Evolutionary conservation across 2,329 filamentous ascomycete genomes (phyloP).

Genomic region (Sarocladium kiliense): DNA sequence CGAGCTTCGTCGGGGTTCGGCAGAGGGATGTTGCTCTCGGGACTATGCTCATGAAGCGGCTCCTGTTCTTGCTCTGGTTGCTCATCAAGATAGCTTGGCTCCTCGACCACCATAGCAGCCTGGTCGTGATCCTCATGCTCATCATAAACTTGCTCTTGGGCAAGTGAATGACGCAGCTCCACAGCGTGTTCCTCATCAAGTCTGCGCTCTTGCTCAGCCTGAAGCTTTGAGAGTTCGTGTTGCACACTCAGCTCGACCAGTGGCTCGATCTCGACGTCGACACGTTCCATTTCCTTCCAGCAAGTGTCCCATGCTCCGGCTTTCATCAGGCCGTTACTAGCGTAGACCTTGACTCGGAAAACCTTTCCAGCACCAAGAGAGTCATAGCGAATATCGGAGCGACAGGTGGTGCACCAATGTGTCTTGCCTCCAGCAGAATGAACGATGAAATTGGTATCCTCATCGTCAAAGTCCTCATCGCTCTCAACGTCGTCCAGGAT

Average conservation of each 20-base stretch:
- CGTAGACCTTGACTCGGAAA: conserved; percentile 84
- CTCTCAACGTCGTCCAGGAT: conserved; percentile 39
- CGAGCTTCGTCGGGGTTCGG: conserved; percentile 24
- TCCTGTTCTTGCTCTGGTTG: conserved; percentile 14
- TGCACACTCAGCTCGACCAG: conserved; percentile 56
- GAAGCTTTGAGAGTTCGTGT: conserved; percentile 54
- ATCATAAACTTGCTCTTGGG: conserved; percentile 28
- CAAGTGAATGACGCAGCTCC: conserved; percentile 28
- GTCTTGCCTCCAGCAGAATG: conserved; percentile 22
- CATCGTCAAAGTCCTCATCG: conserved; percentile 36
- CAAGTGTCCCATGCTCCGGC: conserved; percentile 88
- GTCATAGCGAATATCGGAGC: conserved; percentile 50
- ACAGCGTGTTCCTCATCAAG: conserved; percentile 28
- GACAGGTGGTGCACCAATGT: conserved; percentile 54
- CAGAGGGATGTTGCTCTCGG: conserved; percentile 10
- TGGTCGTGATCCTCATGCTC: conserved; percentile 15
- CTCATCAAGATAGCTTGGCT: conserved; percentile 24
- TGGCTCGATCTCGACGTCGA: conserved; percentile 87
- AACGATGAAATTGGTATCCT: conserved; percentile 13
- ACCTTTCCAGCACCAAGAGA: conserved; percentile 48
- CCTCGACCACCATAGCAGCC: conserved; percentile 17
- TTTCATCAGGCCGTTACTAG: conserved; percentile 90
- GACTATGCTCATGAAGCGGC: background rate
- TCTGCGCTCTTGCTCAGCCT: conserved; percentile 28
- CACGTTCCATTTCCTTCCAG: conserved; percentile 98